A percentile compares a stretch with the other conserved stretches of the same genome.
phyloP scores from a whole-genome alignment of 768 basidiomycete genomes.

The Rhodosporidiobolus sp. region DNA sequence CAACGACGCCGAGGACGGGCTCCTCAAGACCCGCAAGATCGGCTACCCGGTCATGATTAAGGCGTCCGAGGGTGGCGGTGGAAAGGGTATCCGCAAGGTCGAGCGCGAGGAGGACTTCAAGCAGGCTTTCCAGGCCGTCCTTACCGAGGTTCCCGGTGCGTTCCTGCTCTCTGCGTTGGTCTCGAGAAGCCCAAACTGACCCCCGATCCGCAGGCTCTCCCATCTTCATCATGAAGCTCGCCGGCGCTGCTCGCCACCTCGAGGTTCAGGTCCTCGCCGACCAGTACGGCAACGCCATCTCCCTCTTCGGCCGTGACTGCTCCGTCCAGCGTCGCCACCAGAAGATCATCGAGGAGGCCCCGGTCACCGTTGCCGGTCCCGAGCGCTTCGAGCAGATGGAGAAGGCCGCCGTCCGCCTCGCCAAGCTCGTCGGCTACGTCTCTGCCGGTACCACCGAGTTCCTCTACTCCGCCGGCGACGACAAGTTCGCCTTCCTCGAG shows the following conservation, averaged over 20 bases:
- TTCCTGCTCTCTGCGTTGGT: neutral
- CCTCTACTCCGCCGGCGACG: slow-evolving; percentile 88
- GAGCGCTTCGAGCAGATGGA: slow-evolving; percentile 97
- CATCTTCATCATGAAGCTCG: slow-evolving; percentile 99
- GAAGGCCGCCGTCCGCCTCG: slow-evolving; percentile 96
- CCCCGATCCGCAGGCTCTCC: slow-evolving; percentile 68
- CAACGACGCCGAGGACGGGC: slow-evolving; percentile 77
- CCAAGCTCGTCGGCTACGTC: slow-evolving; percentile 97
- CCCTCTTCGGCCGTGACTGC: slow-evolving; percentile 97
- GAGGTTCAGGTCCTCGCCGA: slow-evolving; percentile 98
- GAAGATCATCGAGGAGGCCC: slow-evolving; percentile 99
- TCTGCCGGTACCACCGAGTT: slow-evolving; percentile 83
- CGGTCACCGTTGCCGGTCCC: slow-evolving; percentile 91
- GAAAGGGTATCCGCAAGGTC: slow-evolving; percentile 97
- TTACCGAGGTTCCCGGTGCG: slow-evolving; percentile 91
- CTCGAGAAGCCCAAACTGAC: neutral
- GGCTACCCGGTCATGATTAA: slow-evolving; percentile 99
- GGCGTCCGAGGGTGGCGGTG: slow-evolving; percentile 97
- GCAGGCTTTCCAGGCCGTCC: slow-evolving; percentile 88
- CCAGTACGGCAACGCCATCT: slow-evolving; percentile 98
- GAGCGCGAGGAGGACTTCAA: slow-evolving; percentile 81
- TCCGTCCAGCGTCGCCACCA: slow-evolving; percentile 99
- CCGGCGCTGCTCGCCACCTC: slow-evolving; percentile 92
- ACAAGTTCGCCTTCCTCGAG: slow-evolving; percentile 95
- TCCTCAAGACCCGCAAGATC: slow-evolving; percentile 76